Evolutionary conservation across 495 filamentous ascomycete genomes (phyloP), one percentile per base, ranked within the genome.

Genomic region (Apodospora peruviana): DNA sequence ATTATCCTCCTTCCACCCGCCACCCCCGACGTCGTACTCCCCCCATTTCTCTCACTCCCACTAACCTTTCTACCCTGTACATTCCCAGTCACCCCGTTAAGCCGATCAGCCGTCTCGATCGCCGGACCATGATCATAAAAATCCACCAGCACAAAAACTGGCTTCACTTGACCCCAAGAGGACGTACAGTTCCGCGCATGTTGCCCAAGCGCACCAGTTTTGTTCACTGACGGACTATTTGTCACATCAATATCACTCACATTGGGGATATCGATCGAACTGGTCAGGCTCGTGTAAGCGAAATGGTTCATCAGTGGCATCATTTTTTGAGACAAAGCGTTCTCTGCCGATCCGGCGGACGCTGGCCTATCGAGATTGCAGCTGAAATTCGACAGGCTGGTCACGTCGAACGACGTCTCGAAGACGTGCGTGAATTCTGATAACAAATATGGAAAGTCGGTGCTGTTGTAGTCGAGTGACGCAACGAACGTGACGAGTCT

Each of bases 231-330:
- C 1, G 71, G 62, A 40, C 52, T 62, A 52, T 88, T 90, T 3
- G 85, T 86, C 2, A 57, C 73, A 1, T 53, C 55, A 32, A 82
- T 77, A 45, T 72, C 60, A 20, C 55, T 59, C 10, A 75, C 70
- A 53, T 84, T 76, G 0, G 86, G 84, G 3, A 86, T 61, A 49
- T 67, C 61, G 38, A 83, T 69, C 7, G 76, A 77, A 19, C 78
- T 74, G 38, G 73, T 72, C 16, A 85, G 73, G 18, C 71, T 65
- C 29, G 75, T 73, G 61, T 87, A 80, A 52, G 81, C 60, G 58
- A 89, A 89, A 62, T 89, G 85, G 70, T 91, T 90, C 67, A 88
- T 69, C 5, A 89, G 66, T 0, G 82, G 77, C 41, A 90, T 52
- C 18, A 70, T 53, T 9, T 67, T 69, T 0, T 57, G 52, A 0